Percentiles rank a stretch among this genome's conserved stretches.
phyloP scores from a whole-genome alignment of 139 green algal species.

The Coelastrella sp. region DNA sequence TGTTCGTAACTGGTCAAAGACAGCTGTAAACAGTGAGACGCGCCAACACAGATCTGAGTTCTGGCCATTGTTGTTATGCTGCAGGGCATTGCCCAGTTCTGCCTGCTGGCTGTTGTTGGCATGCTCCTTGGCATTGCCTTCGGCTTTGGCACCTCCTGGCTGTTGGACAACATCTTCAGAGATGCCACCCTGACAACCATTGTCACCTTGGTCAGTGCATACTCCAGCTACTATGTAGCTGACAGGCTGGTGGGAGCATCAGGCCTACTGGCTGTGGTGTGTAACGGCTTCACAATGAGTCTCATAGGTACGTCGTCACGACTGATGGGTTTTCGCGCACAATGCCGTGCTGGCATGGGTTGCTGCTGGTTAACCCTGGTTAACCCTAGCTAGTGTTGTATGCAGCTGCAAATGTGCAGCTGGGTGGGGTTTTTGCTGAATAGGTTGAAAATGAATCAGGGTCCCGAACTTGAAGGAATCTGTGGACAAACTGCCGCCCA shows the following conservation, averaged over 20 bases:
- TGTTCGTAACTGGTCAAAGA: too few relatives aligned
- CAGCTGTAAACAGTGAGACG: too few relatives aligned
- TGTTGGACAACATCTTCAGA: conserved; percentile 60
- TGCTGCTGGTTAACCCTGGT: too few relatives aligned
- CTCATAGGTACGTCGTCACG: conserved; percentile 50
- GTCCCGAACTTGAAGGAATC: too few relatives aligned
- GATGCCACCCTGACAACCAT: conserved; percentile 63
- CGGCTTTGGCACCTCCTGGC: conserved; percentile 60
- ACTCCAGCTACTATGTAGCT: conserved; percentile 66
- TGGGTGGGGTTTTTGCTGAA: too few relatives aligned
- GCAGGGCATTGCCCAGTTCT: conserved; percentile 59
- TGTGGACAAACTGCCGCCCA: too few relatives aligned
- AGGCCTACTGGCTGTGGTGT: conserved; percentile 75
- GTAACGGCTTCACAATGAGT: conserved; percentile 64
- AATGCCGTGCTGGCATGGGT: too few relatives aligned
- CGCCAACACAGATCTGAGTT: too few relatives aligned
- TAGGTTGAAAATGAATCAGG: too few relatives aligned
- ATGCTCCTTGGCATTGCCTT: conserved; percentile 69
- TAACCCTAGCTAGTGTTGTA: too few relatives aligned
- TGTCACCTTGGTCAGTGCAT: conserved; percentile 65
- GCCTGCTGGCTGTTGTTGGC: conserved; percentile 66
- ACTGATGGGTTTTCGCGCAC: not conserved
- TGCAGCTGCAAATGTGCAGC: too few relatives aligned
- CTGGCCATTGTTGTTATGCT: not conserved
- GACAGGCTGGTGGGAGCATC: conserved; percentile 72